phyloP scores from a whole-genome alignment of 2,329 filamentous ascomycete genomes.

The Colletotrichum truncatum region DNA sequence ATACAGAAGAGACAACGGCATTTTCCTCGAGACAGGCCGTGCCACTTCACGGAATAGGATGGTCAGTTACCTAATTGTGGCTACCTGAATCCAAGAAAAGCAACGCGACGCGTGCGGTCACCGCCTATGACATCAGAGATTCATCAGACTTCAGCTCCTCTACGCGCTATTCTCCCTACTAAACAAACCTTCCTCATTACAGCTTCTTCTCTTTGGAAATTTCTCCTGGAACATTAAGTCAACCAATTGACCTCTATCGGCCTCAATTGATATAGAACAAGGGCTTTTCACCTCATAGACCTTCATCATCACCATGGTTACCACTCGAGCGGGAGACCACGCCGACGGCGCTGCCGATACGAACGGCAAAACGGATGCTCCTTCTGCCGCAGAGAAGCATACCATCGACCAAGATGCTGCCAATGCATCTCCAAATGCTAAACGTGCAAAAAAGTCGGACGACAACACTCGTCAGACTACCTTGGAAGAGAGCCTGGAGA shows the following conservation, averaged over 20 bases:
- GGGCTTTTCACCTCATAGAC: neutral
- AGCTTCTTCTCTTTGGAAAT: neutral
- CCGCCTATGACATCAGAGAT: constrained; percentile 28
- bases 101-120: constrained; percentile 26
- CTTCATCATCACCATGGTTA: constrained; percentile 7
- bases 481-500: constrained; percentile 24
- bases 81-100: constrained; percentile 22
- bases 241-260: neutral
- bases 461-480: constrained; percentile 14
- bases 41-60: neutral
- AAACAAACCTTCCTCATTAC: neutral
- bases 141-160: neutral
- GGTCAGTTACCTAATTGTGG: constrained; percentile 25
- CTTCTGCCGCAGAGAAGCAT: constrained; percentile 18
- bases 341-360: neutral
- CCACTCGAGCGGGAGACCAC: constrained; percentile 10
- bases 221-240: neutral
- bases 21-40: neutral
- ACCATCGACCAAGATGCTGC: neutral
- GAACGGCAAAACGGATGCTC: neutral
- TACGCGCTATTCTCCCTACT: neutral
- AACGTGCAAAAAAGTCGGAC: constrained; percentile 25
- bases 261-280: neutral
- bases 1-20: neutral
- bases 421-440: constrained; percentile 16